Base-by-base conservation (phyloP, 768 basidiomycete genomes). In the Tricholoma terreum region DNA sequence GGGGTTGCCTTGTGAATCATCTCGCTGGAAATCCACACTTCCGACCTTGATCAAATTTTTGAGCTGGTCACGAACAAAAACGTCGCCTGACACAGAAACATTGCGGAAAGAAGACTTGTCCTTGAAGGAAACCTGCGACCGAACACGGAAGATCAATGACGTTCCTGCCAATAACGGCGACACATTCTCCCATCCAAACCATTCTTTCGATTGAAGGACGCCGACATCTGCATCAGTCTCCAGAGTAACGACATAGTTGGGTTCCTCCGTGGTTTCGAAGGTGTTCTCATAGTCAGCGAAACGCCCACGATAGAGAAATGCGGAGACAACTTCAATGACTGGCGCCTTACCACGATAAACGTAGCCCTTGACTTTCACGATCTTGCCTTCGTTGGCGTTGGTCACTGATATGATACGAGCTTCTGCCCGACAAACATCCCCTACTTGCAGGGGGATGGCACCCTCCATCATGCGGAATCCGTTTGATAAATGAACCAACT, bases 401-500 rank as follows among this genome's bases (percentile, higher is more conserved):
- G 83, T 85, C 55, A 98, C 92, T 2, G 94, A 94, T 31, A 88
- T 79, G 56, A 99, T 94, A 54, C 81, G 83, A 57, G 94, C 94
- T 64, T 94, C 88, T 3, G 94, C 89, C 48, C 86, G 87, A 79
- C 96, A 98, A 42, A 89, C 80, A 63, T 98, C 95, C 19, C 94
- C 95, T 42, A 84, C 94, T 62, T 83, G 75, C 48, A 98, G 82
- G 27, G 89, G 83, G 56, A 77, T 82, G 21, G 87, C 84, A 48
- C 89, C 92, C 22, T 90, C 82, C 60, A 96, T 75, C 70, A 94
- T 83, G 54, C 86, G 86, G 87, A 99, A 99, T 43, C 94, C 94
- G 69, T 99, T 99, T 7, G 94, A 94, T 14, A 99, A 84, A 69
- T 99, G 97, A 46, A 98, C 96, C 33, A 98, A 87, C 72, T 94